A percentile compares a stretch with the other conserved stretches of the same genome.
phyloP scores from a whole-genome alignment of 2,329 filamentous ascomycete species.

The Rhytidhysteron rufulum region DNA sequence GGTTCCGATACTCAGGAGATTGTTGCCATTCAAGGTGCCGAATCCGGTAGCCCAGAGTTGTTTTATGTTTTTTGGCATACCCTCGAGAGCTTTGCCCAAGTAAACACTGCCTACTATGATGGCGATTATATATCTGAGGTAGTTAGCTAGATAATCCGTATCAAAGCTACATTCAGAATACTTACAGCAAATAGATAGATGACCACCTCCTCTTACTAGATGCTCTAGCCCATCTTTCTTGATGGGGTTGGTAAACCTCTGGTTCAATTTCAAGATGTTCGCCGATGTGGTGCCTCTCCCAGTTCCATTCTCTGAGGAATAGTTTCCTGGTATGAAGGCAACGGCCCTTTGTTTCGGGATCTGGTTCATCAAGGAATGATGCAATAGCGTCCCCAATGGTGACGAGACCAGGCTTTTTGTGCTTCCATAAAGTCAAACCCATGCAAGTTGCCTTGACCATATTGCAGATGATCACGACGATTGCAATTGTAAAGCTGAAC shows the following conservation, averaged over 20 bases:
- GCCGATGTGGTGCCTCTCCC: background rate
- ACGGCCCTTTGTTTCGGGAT: no score
- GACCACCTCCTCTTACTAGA: slow-evolving; percentile 4
- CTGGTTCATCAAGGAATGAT: slow-evolving; percentile 10
- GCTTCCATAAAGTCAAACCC: background rate
- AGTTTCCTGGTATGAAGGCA: slow-evolving; percentile 3
- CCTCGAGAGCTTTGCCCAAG: background rate
- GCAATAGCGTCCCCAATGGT: slow-evolving; percentile 18
- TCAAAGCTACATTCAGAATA: background rate
- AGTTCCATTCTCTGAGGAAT: no score
- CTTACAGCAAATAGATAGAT: slow-evolving; percentile 2
- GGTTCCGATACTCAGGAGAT: background rate
- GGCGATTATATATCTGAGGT: background rate
- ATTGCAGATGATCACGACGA: slow-evolving; percentile 3
- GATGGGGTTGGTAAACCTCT: background rate
- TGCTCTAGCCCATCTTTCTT: slow-evolving; percentile 1
- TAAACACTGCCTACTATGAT: background rate
- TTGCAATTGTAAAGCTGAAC: slow-evolving; percentile 2
- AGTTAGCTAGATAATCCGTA: background rate
- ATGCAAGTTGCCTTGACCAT: slow-evolving; percentile 5
- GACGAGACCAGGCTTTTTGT: slow-evolving; percentile 5
- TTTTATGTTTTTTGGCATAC: background rate
- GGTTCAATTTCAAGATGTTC: slow-evolving; percentile 2
- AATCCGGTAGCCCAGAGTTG: slow-evolving; percentile 4
- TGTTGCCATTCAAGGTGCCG: slow-evolving; percentile 2